Evolutionary conservation across 192 early-diverging fungal genomes (phyloP).

Genomic region (Coemansia biformis): DNA sequence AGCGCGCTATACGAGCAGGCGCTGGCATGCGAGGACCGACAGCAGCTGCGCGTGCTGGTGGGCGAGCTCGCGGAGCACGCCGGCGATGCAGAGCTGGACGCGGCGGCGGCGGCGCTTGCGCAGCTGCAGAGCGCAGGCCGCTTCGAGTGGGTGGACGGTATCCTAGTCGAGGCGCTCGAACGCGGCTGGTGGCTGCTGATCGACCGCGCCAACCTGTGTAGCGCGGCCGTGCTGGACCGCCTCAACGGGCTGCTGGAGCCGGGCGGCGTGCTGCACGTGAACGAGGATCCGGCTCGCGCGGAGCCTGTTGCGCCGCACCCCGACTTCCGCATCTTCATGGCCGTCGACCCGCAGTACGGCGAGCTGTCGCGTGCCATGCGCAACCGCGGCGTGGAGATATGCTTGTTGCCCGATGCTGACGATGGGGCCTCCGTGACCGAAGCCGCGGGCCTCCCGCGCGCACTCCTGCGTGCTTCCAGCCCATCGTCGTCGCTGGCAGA

Average conservation of each 20-base stretch:
- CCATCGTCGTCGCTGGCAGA: constrained; percentile 7
- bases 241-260: constrained; percentile 91
- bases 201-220: constrained; percentile 95
- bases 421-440: not conserved
- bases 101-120: constrained; percentile 8
- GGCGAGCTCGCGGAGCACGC: not conserved
- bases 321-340: constrained; percentile 95
- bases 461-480: too few relatives aligned
- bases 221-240: constrained; percentile 89
- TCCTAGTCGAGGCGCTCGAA: constrained; percentile 82
- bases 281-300: constrained; percentile 70
- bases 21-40: not conserved
- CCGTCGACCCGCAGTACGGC: constrained; percentile 84
- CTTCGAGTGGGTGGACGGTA: constrained; percentile 98
- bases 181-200: constrained; percentile 90
- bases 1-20: constrained; percentile 6
- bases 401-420: constrained; percentile 28
- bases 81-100: constrained; percentile 19
- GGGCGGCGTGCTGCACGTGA: constrained; percentile 79
- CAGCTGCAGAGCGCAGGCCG: constrained; percentile 50
- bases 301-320: constrained; percentile 70
- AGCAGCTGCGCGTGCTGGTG: not conserved
- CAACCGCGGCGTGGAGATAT: constrained; percentile 94
- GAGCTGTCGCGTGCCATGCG: constrained; percentile 96
- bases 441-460: too few relatives aligned